Base-by-base conservation (phyloP, 345 rosid genomes). In the Leavenworthia alabamica region DNA sequence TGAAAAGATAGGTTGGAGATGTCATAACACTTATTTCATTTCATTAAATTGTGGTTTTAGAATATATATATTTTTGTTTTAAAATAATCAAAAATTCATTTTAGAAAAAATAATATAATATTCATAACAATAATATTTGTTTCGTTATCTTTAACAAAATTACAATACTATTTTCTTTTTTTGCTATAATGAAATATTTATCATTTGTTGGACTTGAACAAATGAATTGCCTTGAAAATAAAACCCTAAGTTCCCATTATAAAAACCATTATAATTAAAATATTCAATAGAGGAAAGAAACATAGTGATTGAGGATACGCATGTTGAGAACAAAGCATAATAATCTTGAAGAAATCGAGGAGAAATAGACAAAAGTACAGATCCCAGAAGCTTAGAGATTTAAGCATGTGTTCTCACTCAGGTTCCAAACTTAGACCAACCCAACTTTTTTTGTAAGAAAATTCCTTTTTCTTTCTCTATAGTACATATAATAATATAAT, bases 341-440 rank as follows among this genome's bases (percentile, higher is more conserved):
- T 27, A 48, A 48, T 48, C 56, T 62, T 62, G 66, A 15, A 36
- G 17, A 48, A 62, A 48, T 24, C 66, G 46, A 62, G 66, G 8
- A 10, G 66, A 62, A 5, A 10, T 56, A 48, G 46, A 62, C 46
- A 47, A 62, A 49, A 62, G 56, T 62, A 56, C 36, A 33, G 66
- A 61, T 45, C 45, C 66, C 45, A 35, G 17, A 31, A 24, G 22
- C 64, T 19, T 20, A 44, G 42, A 60, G 64, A 60, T 60, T 20
- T 31, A 53, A 43, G 40, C 64, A 44, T 60, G 64, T 59, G 42
- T 41, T 59, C 53, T 57, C 33, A 59, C 52, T 44, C 41, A 58
- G 35, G 40, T 44, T 59, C 42, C 29, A 23, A 33, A 33, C 55
- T 46, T 35, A 33, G 66, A 60, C 45, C 66, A 61, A 35, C 45